Percentiles rank a stretch among this genome's conserved stretches.
phyloP scores from a whole-genome alignment of 805 yeast genomes.

The Candida berthetii region DNA sequence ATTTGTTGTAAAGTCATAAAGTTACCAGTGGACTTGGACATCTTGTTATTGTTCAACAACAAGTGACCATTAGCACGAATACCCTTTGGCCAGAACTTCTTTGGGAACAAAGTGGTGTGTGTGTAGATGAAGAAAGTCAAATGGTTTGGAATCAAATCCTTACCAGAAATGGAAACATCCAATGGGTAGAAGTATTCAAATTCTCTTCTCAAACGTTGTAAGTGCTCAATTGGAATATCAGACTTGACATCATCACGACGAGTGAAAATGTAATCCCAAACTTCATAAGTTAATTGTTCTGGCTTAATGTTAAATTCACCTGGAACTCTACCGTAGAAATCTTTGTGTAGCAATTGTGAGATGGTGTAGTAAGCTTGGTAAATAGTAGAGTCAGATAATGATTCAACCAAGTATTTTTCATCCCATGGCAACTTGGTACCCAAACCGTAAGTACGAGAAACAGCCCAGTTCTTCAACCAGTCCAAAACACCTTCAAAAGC shows the following conservation, averaged over 20 bases:
- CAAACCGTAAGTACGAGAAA: conserved; percentile 92
- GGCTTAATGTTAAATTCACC: conserved; percentile 75
- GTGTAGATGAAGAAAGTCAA: conserved; percentile 92
- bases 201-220: conserved; percentile 79
- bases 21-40: conserved; percentile 98
- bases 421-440: conserved; percentile 98
- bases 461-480: conserved; percentile 98
- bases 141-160: conserved; percentile 96
- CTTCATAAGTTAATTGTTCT: conserved; percentile 87
- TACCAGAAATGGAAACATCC: conserved; percentile 89
- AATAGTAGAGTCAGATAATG: conserved; percentile 91
- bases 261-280: conserved; percentile 84
- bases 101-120: conserved; percentile 90
- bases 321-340: conserved; percentile 68
- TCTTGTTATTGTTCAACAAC: conserved; percentile 91
- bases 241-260: conserved; percentile 52
- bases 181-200: conserved; percentile 96
- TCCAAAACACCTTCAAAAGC: conserved; percentile 92
- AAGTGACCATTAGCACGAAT: conserved; percentile 94
- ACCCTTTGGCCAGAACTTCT: conserved; percentile 89
- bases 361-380: conserved; percentile 95
- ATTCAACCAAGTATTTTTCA: conserved; percentile 85
- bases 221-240: conserved; percentile 59
- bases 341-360: conserved; percentile 78
- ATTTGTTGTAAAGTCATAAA: conserved; percentile 86